Evolutionary conservation across 805 yeast genomes (phyloP).

Genomic region (Metschnikowia cubensis): DNA sequence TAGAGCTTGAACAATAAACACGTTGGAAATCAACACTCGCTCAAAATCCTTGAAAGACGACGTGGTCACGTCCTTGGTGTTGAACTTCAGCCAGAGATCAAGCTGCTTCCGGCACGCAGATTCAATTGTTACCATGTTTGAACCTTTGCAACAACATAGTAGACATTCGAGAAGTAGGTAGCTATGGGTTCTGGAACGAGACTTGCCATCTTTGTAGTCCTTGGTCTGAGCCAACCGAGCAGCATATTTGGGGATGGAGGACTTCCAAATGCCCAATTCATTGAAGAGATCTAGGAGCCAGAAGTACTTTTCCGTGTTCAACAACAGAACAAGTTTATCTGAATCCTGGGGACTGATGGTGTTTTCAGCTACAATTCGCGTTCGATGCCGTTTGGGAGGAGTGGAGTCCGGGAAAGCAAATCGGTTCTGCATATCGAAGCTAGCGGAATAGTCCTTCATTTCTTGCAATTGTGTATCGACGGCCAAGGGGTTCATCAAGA

Average conservation of each 20-base stretch:
- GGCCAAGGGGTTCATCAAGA: slow-evolving; percentile 19
- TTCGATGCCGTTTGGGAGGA: neutral
- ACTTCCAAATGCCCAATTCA: slow-evolving; percentile 36
- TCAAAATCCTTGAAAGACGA: slow-evolving; percentile 23
- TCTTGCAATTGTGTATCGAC: slow-evolving; percentile 8
- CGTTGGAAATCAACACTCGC: slow-evolving; percentile 28
- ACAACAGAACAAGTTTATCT: slow-evolving; percentile 19
- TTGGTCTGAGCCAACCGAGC: slow-evolving; percentile 15
- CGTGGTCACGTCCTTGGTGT: slow-evolving; percentile 8
- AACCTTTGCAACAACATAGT: slow-evolving; percentile 23
- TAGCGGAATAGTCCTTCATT: neutral
- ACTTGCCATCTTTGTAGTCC: slow-evolving; percentile 5
- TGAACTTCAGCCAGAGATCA: slow-evolving; percentile 21
- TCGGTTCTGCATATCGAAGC: neutral
- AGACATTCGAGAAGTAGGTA: slow-evolving; percentile 27
- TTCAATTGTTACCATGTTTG: slow-evolving; percentile 11
- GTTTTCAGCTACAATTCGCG: neutral
- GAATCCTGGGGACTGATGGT: slow-evolving; percentile 11
- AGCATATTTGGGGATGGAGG: slow-evolving; percentile 32
- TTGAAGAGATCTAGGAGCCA: slow-evolving; percentile 41
- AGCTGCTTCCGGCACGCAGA: slow-evolving; percentile 21
- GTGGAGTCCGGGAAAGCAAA: neutral
- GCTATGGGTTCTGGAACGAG: slow-evolving; percentile 11
- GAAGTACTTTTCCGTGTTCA: slow-evolving; percentile 33
- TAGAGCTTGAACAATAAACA: slow-evolving; percentile 24